Conservation (phyloP, 139 green algal species). For the Protoeuglena noctilucae region DNA sequence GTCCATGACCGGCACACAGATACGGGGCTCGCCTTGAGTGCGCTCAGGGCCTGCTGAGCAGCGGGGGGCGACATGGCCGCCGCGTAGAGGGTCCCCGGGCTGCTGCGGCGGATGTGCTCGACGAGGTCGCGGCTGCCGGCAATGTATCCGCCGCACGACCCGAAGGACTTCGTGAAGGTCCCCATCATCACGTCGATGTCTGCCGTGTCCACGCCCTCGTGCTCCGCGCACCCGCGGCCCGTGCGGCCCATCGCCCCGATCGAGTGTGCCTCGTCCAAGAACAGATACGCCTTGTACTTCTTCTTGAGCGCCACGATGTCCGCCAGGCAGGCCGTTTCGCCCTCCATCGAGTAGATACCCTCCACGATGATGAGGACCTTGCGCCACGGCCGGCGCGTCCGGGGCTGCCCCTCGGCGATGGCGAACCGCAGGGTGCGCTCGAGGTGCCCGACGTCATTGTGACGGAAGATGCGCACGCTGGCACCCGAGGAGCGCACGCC, state of each 20-base stretch:
- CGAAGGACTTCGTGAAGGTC: slow-evolving; percentile 99
- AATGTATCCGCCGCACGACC: slow-evolving; percentile 83
- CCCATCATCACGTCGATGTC: slow-evolving; percentile 97
- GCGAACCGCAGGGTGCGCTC: slow-evolving; percentile 61
- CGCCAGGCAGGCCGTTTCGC: slow-evolving; percentile 67
- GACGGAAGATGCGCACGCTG: slow-evolving; percentile 47
- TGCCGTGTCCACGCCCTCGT: slow-evolving; percentile 63
- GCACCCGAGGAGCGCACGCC: slow-evolving; percentile 61
- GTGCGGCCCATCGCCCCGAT: slow-evolving; percentile 79
- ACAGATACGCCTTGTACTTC: slow-evolving; percentile 90
- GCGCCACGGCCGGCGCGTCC: slow-evolving; percentile 76
- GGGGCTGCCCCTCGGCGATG: slow-evolving; percentile 83
- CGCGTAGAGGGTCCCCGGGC: slow-evolving; percentile 66
- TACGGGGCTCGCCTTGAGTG: no score
- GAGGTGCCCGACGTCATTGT: slow-evolving; percentile 75
- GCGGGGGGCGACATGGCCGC: slow-evolving; percentile 68
- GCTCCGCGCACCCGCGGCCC: slow-evolving; percentile 70
- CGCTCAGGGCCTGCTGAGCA: slow-evolving; percentile 39
- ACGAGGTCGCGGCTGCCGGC: slow-evolving; percentile 47
- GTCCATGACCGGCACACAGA: no score
- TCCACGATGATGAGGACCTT: slow-evolving; percentile 92
- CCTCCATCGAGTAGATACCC: slow-evolving; percentile 98
- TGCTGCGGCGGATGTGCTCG: slow-evolving; percentile 43
- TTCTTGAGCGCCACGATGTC: slow-evolving; percentile 81
- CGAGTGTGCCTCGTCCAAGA: slow-evolving; percentile 97